Conservation (phyloP, 73 alveolate genomes). For the Paramecium tetraurelia region DNA sequence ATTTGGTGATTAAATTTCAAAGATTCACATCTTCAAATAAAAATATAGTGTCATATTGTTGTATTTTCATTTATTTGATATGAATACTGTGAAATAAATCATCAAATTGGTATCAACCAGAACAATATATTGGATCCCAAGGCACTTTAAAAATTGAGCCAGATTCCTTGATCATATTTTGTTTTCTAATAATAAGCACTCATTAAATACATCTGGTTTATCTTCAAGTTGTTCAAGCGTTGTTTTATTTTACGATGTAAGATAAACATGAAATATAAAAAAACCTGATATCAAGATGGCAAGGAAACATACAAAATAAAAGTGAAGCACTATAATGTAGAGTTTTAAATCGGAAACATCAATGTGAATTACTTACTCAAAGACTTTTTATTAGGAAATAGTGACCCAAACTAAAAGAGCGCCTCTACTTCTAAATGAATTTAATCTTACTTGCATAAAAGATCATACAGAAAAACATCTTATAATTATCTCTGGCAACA, state of each 20-base stretch:
- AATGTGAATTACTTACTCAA: background rate
- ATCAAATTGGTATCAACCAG: conserved; percentile 23
- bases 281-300: conserved; percentile 24
- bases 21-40: background rate
- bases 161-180: background rate
- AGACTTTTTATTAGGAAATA: background rate
- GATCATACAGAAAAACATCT: background rate
- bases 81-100: background rate
- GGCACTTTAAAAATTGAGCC: background rate
- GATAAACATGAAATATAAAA: background rate
- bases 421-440: background rate
- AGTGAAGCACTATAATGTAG: conserved; percentile 3
- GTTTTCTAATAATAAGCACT: background rate
- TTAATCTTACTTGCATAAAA: conserved; percentile 22
- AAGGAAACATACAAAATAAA: background rate
- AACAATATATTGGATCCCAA: background rate
- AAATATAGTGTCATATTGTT: background rate
- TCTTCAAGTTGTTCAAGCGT: conserved; percentile 7
- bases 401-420: background rate
- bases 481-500: conserved; percentile 27
- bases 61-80: background rate
- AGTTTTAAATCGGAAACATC: background rate
- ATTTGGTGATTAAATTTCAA: too few species aligned
- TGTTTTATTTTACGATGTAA: conserved; percentile 10
- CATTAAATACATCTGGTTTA: background rate